Conservation (phyloP, 805 yeast genomes). For the Spathaspora passalidarum region DNA sequence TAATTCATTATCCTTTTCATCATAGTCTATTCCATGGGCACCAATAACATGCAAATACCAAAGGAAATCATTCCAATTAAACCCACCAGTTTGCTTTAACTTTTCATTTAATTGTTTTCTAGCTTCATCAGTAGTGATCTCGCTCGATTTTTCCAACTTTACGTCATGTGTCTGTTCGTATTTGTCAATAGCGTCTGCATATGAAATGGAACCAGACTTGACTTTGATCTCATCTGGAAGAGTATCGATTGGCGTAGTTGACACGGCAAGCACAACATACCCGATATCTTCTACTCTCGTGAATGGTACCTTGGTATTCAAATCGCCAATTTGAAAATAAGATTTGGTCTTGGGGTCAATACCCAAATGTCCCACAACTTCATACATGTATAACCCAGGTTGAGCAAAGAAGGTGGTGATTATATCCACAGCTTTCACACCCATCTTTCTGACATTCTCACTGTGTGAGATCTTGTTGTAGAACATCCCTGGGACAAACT, state of each 20-base stretch:
- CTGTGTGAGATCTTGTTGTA: neutral
- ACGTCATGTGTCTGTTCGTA: conserved; percentile 38
- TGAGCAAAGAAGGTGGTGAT: conserved; percentile 9
- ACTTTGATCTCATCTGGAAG: conserved; percentile 46
- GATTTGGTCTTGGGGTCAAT: conserved; percentile 31
- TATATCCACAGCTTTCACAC: conserved; percentile 12
- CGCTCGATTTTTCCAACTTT: conserved; percentile 7
- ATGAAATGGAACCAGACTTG: conserved; percentile 37
- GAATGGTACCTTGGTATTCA: conserved; percentile 31
- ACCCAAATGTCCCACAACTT: conserved; percentile 27
- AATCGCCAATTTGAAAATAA: conserved; percentile 41
- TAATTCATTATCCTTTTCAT: conserved; percentile 25
- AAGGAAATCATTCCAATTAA: conserved; percentile 24
- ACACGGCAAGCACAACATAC: conserved; percentile 38
- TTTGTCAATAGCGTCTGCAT: conserved; percentile 34
- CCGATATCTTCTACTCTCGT: conserved; percentile 43
- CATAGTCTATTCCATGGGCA: neutral
- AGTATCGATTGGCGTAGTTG: conserved; percentile 26
- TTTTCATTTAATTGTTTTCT: conserved; percentile 6
- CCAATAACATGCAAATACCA: conserved; percentile 26
- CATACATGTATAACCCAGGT: conserved; percentile 25
- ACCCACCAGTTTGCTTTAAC: conserved; percentile 24
- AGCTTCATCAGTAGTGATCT: conserved; percentile 23
- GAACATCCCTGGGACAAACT: conserved; percentile 9
- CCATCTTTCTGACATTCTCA: neutral